Base-by-base conservation (phyloP, 352 stramenopile genomes). In the Phytopythium kandeliae region DNA sequence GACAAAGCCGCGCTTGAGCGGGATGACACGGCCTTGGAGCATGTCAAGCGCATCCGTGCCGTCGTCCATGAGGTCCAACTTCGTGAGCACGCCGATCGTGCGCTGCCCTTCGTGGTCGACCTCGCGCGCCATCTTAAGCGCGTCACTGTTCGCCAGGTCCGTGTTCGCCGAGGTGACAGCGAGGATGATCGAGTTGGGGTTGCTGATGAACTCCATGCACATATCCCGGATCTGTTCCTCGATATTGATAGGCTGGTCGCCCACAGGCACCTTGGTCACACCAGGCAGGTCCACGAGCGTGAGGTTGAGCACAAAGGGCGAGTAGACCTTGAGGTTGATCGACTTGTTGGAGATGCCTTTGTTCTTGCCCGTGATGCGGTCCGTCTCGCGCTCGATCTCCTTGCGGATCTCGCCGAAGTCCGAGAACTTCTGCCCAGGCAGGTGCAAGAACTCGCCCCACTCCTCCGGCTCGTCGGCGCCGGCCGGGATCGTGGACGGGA, bases 1-100 rank as follows among this genome's bases (percentile, higher is more conserved):
- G 45, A 99, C 96, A 58, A 98, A 99, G 44, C 97, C 97, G 51
- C 89, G 82, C 50, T 97, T 96, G 22, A 99, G 81, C 25, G 96
- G 95, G 60, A 99, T 99, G 11, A 99, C 84, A 57, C 89, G 85
- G 61, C 97, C 97, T 35, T 97, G 76, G 22, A 99, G 79, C 74
- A 99, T 97, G 44, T 99, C 95, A 49, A 89, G 72, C 8, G 95
- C 96, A 74, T 99, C 97, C 10, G 97, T 99, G 46, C 97, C 97
- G 51, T 98, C 89, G 77, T 99, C 97, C 97, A 99, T 99, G 37
- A 99, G 84, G 69, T 99, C 97, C 21, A 99, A 71, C 71, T 99
- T 99, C 3, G 97, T 99, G 26, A 99, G 76, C 38, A 99, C 97
- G 37, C 97, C 97, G 59, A 99, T 98, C 6, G 97, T 99, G 34